Evolutionary conservation across 495 filamentous ascomycete genomes (phyloP).

Genomic region (Talaromyces ruber): DNA sequence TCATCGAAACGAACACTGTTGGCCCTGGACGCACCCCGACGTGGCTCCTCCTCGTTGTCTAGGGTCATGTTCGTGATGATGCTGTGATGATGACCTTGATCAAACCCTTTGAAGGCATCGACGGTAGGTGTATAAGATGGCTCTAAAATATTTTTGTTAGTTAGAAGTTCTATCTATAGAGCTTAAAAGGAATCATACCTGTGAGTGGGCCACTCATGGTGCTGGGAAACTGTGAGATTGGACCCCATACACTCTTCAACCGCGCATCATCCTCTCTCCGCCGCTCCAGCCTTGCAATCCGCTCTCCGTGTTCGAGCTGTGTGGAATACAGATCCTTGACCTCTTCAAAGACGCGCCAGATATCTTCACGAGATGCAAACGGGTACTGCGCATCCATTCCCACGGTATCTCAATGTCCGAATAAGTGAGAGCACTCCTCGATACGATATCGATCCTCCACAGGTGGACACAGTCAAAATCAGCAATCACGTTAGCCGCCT

Average conservation of each 20-base stretch:
- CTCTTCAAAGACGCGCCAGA: constrained; percentile 82
- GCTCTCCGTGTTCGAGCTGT: constrained; percentile 74
- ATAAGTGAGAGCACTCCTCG: background rate
- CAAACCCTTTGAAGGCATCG: constrained; percentile 77
- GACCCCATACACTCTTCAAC: constrained; percentile 78
- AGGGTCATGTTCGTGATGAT: constrained; percentile 69
- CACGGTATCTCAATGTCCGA: background rate
- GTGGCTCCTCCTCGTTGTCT: constrained; percentile 83
- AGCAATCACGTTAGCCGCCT: constrained; percentile 13
- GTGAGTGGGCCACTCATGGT: constrained; percentile 60
- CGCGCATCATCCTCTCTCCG: constrained; percentile 74
- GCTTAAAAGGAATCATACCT: constrained; percentile 39
- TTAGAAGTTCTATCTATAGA: background rate
- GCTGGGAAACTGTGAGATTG: constrained; percentile 69
- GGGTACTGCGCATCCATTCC: constrained; percentile 57
- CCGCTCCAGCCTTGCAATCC: constrained; percentile 70
- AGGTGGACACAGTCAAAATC: background rate
- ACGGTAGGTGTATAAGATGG: constrained; percentile 36
- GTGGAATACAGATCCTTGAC: constrained; percentile 72
- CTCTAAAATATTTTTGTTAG: constrained; percentile 8
- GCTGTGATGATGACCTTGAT: constrained; percentile 65
- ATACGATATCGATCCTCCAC: background rate
- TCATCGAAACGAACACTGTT: constrained; percentile 99
- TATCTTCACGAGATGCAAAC: constrained; percentile 63
- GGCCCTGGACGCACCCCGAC: constrained; percentile 83